These are phyloP conservation scores for Candida corydali DNA, from an alignment of 805 yeast genomes.

Conservation along the genomic window DNA sequence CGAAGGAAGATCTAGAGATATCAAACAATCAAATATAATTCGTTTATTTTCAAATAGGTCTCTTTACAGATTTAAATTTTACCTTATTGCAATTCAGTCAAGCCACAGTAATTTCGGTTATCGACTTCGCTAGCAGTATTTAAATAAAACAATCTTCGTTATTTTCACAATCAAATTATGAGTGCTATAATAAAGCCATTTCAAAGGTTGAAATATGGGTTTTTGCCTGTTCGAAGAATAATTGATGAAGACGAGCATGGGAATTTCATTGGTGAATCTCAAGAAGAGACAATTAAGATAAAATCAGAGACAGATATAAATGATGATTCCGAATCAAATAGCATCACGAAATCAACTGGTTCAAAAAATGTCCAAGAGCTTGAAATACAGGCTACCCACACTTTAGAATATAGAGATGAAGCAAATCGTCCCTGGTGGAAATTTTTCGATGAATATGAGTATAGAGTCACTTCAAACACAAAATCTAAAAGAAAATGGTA, in stretches of 20 bases:
- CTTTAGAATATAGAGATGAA: slow-evolving; percentile 31
- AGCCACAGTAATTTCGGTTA: neutral
- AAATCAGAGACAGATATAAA: slow-evolving; percentile 2
- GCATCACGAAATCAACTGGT: slow-evolving; percentile 22
- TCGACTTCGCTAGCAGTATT: neutral
- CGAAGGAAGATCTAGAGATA: too few species aligned
- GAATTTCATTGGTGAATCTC: slow-evolving; percentile 11
- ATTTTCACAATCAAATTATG: neutral
- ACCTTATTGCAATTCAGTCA: neutral
- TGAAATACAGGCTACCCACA: slow-evolving; percentile 4
- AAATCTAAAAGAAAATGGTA: slow-evolving; percentile 26
- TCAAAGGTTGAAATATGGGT: slow-evolving; percentile 28
- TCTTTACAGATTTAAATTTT: too few species aligned
- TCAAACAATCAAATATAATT: too few species aligned
- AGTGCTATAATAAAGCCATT: slow-evolving; percentile 3
- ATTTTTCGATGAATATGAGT: slow-evolving; percentile 57
- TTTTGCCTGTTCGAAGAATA: slow-evolving; percentile 29
- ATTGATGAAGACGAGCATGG: slow-evolving; percentile 25
- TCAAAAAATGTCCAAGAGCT: slow-evolving; percentile 4
- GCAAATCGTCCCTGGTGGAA: slow-evolving; percentile 30
- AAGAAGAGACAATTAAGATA: slow-evolving; percentile 26
- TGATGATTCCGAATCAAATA: slow-evolving; percentile 2
- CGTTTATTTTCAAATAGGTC: too few species aligned
- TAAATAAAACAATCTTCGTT: neutral
- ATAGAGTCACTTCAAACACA: slow-evolving; percentile 38